A percentile compares a stretch with the other conserved stretches of the same genome.
These are phyloP conservation scores for Schizothecium vesticola DNA, from an alignment of 495 filamentous ascomycete genomes.

Conservation along the genomic window DNA sequence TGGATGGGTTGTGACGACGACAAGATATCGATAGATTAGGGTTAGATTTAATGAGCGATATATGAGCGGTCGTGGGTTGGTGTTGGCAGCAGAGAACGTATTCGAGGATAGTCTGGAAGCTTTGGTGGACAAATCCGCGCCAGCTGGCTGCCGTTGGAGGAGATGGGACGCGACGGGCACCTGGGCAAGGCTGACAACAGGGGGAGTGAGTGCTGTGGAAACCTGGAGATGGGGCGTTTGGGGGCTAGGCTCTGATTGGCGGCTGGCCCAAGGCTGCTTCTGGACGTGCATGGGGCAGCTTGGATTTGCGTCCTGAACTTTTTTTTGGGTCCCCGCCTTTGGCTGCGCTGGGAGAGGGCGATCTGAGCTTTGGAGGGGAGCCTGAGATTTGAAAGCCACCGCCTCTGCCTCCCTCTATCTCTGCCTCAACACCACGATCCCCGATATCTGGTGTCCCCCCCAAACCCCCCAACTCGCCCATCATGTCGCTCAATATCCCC, in stretches of 20 bases:
- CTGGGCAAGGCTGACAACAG: constrained; percentile 23
- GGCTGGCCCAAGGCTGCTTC: constrained; percentile 24
- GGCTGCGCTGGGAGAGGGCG: background rate
- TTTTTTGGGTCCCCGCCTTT: constrained; percentile 27
- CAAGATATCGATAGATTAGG: background rate
- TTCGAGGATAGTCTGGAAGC: background rate
- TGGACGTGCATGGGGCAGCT: constrained; percentile 1
- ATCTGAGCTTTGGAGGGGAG: background rate
- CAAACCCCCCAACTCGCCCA: constrained; percentile 23
- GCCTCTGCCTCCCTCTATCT: constrained; percentile 6
- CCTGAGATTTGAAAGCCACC: constrained; percentile 11
- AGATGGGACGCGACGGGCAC: background rate
- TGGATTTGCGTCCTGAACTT: constrained; percentile 23
- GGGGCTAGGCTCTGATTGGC: background rate
- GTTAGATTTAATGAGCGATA: background rate
- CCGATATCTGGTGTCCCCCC: background rate
- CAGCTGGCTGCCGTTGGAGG: background rate
- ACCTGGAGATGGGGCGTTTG: background rate
- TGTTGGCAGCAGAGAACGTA: background rate
- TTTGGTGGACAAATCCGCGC: too few species aligned
- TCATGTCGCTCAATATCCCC: constrained; percentile 93
- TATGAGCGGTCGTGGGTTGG: background rate
- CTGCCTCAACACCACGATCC: background rate
- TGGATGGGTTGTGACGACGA: background rate
- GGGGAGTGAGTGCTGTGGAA: background rate